These are phyloP conservation scores for Colletotrichum sp. DNA, from an alignment of 2,329 filamentous ascomycete species.

Conservation along the genomic window DNA sequence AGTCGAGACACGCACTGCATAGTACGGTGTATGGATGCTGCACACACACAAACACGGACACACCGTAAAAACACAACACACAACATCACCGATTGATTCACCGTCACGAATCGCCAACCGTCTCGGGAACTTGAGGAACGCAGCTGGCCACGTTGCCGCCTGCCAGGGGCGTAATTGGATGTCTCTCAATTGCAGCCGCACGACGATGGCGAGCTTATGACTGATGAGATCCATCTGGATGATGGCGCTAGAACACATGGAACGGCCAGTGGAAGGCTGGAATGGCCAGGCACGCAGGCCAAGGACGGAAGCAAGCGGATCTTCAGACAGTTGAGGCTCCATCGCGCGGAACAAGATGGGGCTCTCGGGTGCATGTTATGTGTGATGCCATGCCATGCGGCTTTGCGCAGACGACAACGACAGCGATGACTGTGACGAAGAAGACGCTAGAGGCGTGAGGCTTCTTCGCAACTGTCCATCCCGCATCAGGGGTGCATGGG, in stretches of 20 bases:
- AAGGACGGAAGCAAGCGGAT: conserved; percentile 21
- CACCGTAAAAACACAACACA: not conserved
- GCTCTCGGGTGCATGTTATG: not conserved
- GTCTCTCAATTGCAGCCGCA: not conserved
- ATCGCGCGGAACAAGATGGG: conserved; percentile 17
- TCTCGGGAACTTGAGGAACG: not conserved
- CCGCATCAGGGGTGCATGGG: not conserved
- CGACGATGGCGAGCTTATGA: conserved; percentile 19
- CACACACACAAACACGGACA: not conserved
- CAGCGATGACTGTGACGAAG: not conserved
- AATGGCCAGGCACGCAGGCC: conserved; percentile 8
- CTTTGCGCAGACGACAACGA: not conserved
- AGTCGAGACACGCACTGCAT: not conserved
- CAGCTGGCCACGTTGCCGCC: conserved; percentile 11
- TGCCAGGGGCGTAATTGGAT: not conserved
- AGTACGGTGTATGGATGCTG: not conserved
- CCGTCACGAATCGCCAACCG: not conserved
- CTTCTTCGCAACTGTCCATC: not conserved
- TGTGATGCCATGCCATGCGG: not conserved
- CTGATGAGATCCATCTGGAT: conserved; percentile 20
- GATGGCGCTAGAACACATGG: conserved; percentile 13
- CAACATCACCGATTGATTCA: not conserved
- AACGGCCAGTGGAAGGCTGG: conserved; percentile 14
- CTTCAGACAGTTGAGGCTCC: conserved; percentile 3
- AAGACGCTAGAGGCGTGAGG: not conserved